A percentile compares a stretch with the other conserved stretches of the same genome.
These are phyloP conservation scores for Trapa incisa DNA, from an alignment of 345 rosid species.

Conservation along the genomic window DNA sequence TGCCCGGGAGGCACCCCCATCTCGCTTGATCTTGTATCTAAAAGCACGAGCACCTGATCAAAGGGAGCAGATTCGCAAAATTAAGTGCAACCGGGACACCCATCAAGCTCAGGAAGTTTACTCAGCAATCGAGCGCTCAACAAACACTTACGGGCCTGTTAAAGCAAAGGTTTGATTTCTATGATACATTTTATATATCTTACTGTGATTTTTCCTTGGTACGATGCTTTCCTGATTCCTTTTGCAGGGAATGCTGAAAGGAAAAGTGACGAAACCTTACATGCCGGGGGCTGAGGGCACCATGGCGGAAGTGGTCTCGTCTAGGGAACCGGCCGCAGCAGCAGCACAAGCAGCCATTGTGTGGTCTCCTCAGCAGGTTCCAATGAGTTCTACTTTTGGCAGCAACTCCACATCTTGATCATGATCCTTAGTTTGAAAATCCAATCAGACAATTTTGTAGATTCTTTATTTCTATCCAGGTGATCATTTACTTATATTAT, in stretches of 20 bases:
- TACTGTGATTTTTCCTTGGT: not conserved
- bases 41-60: slow-evolving; percentile 37
- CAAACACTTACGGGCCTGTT: slow-evolving; percentile 45
- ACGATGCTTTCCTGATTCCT: too few species aligned
- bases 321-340: too few species aligned
- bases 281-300: slow-evolving; percentile 32
- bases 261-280: slow-evolving; percentile 76
- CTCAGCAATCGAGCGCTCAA: slow-evolving; percentile 59
- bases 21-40: slow-evolving; percentile 52
- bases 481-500: not conserved
- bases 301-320: slow-evolving; percentile 17
- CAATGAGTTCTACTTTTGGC: slow-evolving; percentile 54
- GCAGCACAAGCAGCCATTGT: too few species aligned
- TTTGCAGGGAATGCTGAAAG: slow-evolving; percentile 57
- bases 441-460: not conserved
- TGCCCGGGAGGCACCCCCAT: slow-evolving; percentile 54
- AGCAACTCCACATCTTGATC: slow-evolving; percentile 22
- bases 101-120: slow-evolving; percentile 61
- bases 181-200: not conserved
- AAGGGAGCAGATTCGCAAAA: slow-evolving; percentile 55
- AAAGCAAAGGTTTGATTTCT: slow-evolving; percentile 38
- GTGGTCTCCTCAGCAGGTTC: slow-evolving; percentile 41
- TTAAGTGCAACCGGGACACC: slow-evolving; percentile 67
- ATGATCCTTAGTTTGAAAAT: not conserved
- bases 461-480: not conserved